Conservation (phyloP, 257 asterid species). For the Fraxinus quadrangulata region DNA sequence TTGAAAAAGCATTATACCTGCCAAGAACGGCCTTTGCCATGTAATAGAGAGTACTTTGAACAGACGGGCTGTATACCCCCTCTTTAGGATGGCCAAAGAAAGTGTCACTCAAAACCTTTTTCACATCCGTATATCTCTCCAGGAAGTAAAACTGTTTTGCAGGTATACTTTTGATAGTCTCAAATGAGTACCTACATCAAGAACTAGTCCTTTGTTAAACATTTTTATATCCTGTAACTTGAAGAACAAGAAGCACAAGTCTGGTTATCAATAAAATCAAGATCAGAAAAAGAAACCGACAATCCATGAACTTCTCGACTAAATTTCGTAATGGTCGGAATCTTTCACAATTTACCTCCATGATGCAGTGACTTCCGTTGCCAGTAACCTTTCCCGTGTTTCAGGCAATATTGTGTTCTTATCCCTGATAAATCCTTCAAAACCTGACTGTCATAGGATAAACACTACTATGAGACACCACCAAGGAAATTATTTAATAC, state of each 20-base stretch:
- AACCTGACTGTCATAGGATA: conserved; percentile 73
- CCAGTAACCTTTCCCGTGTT: conserved; percentile 88
- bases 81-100: conserved; percentile 77
- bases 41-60: conserved; percentile 79
- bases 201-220: conserved; percentile 16
- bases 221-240: conserved; percentile 10
- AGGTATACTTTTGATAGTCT: conserved; percentile 65
- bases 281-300: not conserved
- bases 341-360: conserved; percentile 61
- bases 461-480: conserved; percentile 30
- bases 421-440: conserved; percentile 92
- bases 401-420: conserved; percentile 88
- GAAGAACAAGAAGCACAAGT: conserved; percentile 10
- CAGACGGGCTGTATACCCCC: conserved; percentile 96
- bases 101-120: conserved; percentile 57
- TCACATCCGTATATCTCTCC: conserved; percentile 67
- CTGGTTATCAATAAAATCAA: conserved; percentile 8
- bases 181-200: conserved; percentile 66
- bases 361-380: conserved; percentile 87
- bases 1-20: conserved; percentile 47
- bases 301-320: conserved; percentile 14
- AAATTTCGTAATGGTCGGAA: not conserved
- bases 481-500: conserved; percentile 11
- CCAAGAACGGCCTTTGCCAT: conserved; percentile 83
- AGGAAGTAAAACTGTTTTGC: conserved; percentile 52